These are phyloP conservation scores for Petunia secreta DNA, from an alignment of 257 asterid species.

Conservation along the genomic window DNA sequence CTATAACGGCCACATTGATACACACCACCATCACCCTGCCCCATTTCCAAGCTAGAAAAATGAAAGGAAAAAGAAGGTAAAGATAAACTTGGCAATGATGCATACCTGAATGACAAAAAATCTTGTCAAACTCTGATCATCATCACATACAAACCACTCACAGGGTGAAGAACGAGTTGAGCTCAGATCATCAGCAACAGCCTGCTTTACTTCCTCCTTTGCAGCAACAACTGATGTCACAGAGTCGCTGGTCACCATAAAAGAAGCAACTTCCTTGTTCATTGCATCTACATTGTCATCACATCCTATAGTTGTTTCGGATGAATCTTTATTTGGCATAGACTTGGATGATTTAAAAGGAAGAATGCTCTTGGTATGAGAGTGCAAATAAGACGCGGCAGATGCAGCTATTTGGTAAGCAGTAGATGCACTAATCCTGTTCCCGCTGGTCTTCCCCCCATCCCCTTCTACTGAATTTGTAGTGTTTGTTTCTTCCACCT, in stretches of 20 bases:
- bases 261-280: conserved; percentile 63
- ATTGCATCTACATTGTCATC: conserved; percentile 33
- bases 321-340: conserved; percentile 29
- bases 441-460: conserved; percentile 38
- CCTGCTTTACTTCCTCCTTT: conserved; percentile 95
- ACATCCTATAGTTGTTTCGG: conserved; percentile 30
- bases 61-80: conserved; percentile 3
- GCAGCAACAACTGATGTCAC: conserved; percentile 97
- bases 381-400: conserved; percentile 91
- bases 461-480: conserved; percentile 30
- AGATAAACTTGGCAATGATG: background rate
- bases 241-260: conserved; percentile 86
- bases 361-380: conserved; percentile 77
- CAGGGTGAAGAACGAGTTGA: conserved; percentile 80
- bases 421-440: conserved; percentile 53
- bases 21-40: background rate
- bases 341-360: conserved; percentile 56
- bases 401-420: conserved; percentile 93
- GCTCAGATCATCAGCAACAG: conserved; percentile 93
- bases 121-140: conserved; percentile 76
- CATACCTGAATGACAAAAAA: conserved; percentile 88
- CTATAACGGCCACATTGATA: background rate
- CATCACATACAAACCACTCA: conserved; percentile 94
- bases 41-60: background rate
- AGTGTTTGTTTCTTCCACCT: conserved; percentile 34